A percentile compares a stretch with the other conserved stretches of the same genome.
Evolutionary conservation across 2,329 filamentous ascomycete genomes (phyloP).

Genomic region (Furcasterigmium furcatum): DNA sequence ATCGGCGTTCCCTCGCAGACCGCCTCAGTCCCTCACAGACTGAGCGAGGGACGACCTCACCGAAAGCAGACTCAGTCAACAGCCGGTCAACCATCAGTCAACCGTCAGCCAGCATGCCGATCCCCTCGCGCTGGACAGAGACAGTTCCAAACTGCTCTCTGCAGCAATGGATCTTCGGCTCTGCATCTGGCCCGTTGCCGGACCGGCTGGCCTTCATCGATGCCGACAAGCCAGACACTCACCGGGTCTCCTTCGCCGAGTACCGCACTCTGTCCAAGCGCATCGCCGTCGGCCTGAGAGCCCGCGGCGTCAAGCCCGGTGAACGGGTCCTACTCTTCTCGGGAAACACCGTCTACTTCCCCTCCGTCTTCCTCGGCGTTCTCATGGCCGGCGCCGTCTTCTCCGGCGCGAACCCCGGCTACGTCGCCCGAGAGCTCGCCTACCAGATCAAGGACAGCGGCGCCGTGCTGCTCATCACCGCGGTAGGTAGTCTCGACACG

Average conservation of each 20-base stretch:
- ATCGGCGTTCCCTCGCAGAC: too few species aligned
- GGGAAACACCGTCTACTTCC: slow-evolving; percentile 71
- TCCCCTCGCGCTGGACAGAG: slow-evolving; percentile 42
- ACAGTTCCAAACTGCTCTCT: slow-evolving; percentile 46
- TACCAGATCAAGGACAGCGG: slow-evolving; percentile 73
- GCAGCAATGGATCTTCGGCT: slow-evolving; percentile 54
- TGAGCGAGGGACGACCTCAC: too few species aligned
- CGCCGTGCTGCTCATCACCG: slow-evolving; percentile 64
- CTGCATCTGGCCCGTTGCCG: slow-evolving; percentile 36
- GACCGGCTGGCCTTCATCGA: slow-evolving; percentile 56
- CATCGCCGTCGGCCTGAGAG: slow-evolving; percentile 61
- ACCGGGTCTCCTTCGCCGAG: slow-evolving; percentile 59
- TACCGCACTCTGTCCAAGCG: slow-evolving; percentile 72
- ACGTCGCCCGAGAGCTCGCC: slow-evolving; percentile 65
- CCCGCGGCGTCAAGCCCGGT: slow-evolving; percentile 60
- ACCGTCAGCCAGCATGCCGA: slow-evolving; percentile 39
- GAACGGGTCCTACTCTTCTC: slow-evolving; percentile 74
- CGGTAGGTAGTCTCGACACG: slow-evolving; percentile 55
- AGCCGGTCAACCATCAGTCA: too few species aligned
- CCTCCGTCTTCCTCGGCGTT: slow-evolving; percentile 66
- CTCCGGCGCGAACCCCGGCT: slow-evolving; percentile 70
- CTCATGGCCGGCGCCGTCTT: slow-evolving; percentile 78
- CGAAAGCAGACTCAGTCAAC: too few species aligned
- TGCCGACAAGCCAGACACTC: slow-evolving; percentile 62
- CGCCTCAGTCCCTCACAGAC: too few species aligned